Evolutionary conservation across 139 green algal species (phyloP).

Genomic region (Haematococcus sp.): DNA sequence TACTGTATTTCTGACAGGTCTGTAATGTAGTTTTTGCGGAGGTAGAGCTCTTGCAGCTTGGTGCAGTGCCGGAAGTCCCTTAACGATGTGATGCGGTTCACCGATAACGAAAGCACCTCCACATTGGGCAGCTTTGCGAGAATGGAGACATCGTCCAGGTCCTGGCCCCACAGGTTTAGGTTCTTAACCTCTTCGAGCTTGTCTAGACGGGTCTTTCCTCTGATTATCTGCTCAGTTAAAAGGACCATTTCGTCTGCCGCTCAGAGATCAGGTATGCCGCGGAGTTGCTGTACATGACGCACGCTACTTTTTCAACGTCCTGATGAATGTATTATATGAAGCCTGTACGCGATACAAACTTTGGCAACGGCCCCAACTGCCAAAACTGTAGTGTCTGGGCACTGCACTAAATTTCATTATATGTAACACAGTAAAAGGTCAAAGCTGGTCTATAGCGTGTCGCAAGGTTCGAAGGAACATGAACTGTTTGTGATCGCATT

Average conservation of each 20-base stretch:
- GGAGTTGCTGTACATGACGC: too few species aligned
- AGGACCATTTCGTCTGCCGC: slow-evolving; percentile 29
- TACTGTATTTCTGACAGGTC: slow-evolving; percentile 54
- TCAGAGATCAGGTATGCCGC: too few species aligned
- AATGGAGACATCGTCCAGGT: slow-evolving; percentile 28
- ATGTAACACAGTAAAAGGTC: background rate
- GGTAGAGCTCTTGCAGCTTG: slow-evolving; percentile 51
- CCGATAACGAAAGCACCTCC: slow-evolving; percentile 61
- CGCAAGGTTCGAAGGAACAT: background rate
- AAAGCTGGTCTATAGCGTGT: too few species aligned
- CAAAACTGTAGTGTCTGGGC: background rate
- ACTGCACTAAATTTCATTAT: background rate
- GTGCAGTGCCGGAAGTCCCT: slow-evolving; percentile 40
- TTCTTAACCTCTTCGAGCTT: slow-evolving; percentile 41
- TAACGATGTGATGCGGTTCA: slow-evolving; percentile 57
- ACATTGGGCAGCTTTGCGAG: slow-evolving; percentile 38
- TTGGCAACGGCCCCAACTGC: background rate
- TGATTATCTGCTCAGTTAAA: slow-evolving; percentile 43
- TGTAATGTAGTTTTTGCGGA: slow-evolving; percentile 66
- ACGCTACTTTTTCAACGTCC: too few species aligned
- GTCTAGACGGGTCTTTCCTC: slow-evolving; percentile 45
- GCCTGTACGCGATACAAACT: background rate
- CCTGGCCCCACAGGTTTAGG: slow-evolving; percentile 52
- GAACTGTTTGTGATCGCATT: background rate
- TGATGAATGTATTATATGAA: background rate